A percentile compares a stretch with the other conserved stretches of the same genome.
These are phyloP conservation scores for Balamuthia mandrillaris DNA, from an alignment of 208 protist genomes.

Conservation along the genomic window DNA sequence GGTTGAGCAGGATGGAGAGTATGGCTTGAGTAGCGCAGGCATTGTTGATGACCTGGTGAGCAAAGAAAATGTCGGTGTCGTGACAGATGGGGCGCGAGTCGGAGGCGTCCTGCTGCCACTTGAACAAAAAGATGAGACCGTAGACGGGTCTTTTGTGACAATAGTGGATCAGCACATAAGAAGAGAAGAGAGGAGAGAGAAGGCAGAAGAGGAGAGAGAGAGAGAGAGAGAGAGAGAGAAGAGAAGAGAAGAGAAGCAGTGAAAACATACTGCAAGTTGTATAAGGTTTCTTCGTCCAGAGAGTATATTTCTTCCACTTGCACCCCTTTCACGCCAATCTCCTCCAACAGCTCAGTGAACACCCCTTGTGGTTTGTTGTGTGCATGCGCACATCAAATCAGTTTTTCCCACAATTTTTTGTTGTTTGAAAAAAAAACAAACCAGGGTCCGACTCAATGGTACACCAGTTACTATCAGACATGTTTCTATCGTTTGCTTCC, in stretches of 20 bases:
- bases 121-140: slow-evolving; percentile 95
- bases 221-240: background rate
- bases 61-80: slow-evolving; percentile 88
- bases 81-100: slow-evolving; percentile 12
- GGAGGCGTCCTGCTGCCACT: slow-evolving; percentile 68
- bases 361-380: too few relatives aligned
- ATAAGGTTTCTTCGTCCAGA: slow-evolving; percentile 77
- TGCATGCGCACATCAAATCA: slow-evolving; percentile 45
- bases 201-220: background rate
- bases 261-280: slow-evolving; percentile 47
- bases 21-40: slow-evolving; percentile 97
- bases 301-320: slow-evolving; percentile 91
- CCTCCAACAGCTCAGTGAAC: slow-evolving; percentile 93
- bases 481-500: too few relatives aligned
- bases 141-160: slow-evolving; percentile 77
- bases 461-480: too few relatives aligned
- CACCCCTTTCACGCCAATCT: slow-evolving; percentile 87
- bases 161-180: background rate
- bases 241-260: background rate
- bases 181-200: background rate
- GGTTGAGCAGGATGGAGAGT: slow-evolving; percentile 92
- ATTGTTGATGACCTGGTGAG: slow-evolving; percentile 90
- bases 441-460: slow-evolving; percentile 37
- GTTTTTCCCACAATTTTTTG: background rate
- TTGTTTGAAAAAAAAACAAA: background rate